Evolutionary conservation across 192 early-diverging fungal species (phyloP).

Genomic region (Umbelopsis isabellina): DNA sequence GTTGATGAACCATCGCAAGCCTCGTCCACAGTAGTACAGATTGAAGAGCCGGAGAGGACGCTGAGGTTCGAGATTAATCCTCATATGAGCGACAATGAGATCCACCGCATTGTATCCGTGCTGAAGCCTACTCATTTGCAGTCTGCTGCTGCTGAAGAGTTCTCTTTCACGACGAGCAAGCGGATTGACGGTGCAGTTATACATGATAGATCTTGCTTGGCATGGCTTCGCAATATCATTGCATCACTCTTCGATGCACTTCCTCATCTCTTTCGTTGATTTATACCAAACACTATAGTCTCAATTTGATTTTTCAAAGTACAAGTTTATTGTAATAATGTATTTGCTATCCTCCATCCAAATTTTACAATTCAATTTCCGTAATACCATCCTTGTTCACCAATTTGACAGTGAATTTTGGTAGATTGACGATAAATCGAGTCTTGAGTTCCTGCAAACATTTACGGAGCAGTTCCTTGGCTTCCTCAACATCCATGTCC

Average conservation of each 20-base stretch:
- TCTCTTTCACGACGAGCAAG: neutral
- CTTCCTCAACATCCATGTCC: conserved; percentile 84
- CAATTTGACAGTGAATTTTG: conserved; percentile 85
- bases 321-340: conserved; percentile 11
- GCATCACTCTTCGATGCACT: conserved; percentile 5
- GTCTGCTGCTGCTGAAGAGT: neutral
- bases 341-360: neutral
- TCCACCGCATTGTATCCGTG: neutral
- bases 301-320: neutral
- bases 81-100: neutral
- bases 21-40: neutral
- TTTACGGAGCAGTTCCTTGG: conserved; percentile 77
- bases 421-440: conserved; percentile 85
- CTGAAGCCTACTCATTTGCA: conserved; percentile 7
- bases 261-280: neutral
- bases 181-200: neutral
- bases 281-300: neutral
- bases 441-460: conserved; percentile 83
- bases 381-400: conserved; percentile 86
- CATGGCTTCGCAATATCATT: neutral
- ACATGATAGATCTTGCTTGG: neutral
- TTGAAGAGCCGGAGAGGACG: neutral
- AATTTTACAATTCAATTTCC: conserved; percentile 55
- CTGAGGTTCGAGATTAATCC: neutral
- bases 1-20: neutral